Base-by-base conservation (phyloP, 805 yeast genomes). In the Wickerhamomyces subpelliculosus region DNA sequence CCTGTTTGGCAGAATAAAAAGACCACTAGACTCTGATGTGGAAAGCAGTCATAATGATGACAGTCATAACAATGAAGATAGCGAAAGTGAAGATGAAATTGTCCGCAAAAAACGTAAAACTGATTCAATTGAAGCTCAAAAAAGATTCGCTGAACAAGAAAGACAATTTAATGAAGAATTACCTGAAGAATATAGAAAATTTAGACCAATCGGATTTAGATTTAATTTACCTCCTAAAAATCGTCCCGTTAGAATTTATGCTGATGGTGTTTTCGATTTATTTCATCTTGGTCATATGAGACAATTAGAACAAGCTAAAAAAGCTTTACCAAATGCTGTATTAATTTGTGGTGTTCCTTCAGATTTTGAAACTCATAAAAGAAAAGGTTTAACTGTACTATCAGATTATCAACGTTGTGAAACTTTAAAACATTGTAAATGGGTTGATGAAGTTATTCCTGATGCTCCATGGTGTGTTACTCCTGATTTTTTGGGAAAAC, bases 281-380 rank as follows among this genome's bases (percentile, higher is more conserved):
- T 93, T 93, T 65, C 98, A 93, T 62, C 60, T 93, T 54, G 98
- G 98, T 19, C 98, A 93, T 58, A 93, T 93, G 98, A 79, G 88
- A 55, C 98, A 93, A 61, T 70, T 93, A 51, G 97, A 93, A 57
- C 98, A 93, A 64, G 90, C 97, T 51, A 90, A 93, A 54, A 89
- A 90, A 59, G 76, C 95, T 13, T 78, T 93, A 45, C 83, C 85
- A 11, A 86, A 86, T 51, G 95, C 84, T 24, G 72, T 76, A 40
- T 70, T 93, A 52, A 88, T 93, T 21, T 86, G 90, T 52, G 98
- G 98, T 34, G 73, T 90, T 17, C 97, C 97, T 13, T 78, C 84
- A 35, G 98, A 93, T 58, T 70, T 73, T 36, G 88, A 85, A 51
- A 90, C 97, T 2, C 97, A 93, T 64, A 83, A 80, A 49, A 70